Evolutionary conservation across 306 rosid genomes (phyloP).

Genomic region (Pueraria montana): DNA sequence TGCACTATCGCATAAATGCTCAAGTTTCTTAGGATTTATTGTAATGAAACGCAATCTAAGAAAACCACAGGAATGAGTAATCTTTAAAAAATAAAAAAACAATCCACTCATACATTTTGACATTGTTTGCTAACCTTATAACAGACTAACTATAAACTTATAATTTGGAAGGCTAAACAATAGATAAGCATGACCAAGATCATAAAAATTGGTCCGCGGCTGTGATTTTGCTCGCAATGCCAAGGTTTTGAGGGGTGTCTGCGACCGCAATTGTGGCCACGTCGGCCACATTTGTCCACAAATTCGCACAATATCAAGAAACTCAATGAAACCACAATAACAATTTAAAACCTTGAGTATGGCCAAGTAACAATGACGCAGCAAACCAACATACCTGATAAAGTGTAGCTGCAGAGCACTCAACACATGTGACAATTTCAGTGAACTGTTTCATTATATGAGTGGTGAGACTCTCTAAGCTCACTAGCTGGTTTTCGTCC

Average conservation of each 20-base stretch:
- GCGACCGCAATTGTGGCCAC: neutral
- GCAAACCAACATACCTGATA: slow-evolving; percentile 52
- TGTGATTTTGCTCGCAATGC: neutral
- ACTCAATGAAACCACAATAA: neutral
- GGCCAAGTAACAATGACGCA: slow-evolving; percentile 8
- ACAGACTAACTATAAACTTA: neutral
- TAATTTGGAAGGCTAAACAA: slow-evolving; percentile 23
- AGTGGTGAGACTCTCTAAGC: slow-evolving; percentile 53
- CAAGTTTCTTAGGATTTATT: slow-evolving; percentile 25
- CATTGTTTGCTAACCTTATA: neutral
- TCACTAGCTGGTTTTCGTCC: slow-evolving; percentile 41
- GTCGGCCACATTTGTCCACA: neutral
- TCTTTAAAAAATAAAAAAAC: neutral
- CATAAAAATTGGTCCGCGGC: neutral
- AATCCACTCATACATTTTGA: slow-evolving; percentile 16
- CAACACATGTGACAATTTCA: slow-evolving; percentile 55
- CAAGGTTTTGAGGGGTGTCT: neutral
- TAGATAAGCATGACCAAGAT: slow-evolving; percentile 25
- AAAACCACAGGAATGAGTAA: neutral
- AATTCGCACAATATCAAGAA: neutral
- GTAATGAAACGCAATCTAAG: neutral
- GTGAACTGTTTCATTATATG: slow-evolving; percentile 42
- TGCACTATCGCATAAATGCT: neutral
- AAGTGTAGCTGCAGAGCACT: slow-evolving; percentile 57
- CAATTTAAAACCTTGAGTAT: neutral